Conservation (phyloP, 345 rosid species). For the Brassica incana region DNA sequence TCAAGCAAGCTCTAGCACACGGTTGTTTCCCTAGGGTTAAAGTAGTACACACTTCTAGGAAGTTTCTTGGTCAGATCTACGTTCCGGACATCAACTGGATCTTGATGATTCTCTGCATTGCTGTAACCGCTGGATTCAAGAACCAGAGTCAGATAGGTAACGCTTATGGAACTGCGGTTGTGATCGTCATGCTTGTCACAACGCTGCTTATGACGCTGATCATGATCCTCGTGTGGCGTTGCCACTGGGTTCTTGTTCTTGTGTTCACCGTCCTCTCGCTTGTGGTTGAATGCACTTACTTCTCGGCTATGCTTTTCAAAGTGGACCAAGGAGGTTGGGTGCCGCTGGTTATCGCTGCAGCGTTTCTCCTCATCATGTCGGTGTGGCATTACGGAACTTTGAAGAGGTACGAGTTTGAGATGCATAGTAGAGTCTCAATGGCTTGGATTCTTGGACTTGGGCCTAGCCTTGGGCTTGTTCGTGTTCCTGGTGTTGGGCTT, state of each 20-base stretch:
- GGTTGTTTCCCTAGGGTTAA: constrained; percentile 89
- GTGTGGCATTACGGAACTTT: constrained; percentile 91
- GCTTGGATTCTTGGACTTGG: constrained; percentile 54
- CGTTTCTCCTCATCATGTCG: constrained; percentile 79
- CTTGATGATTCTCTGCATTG: constrained; percentile 80
- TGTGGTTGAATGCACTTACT: constrained; percentile 77
- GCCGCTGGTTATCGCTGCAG: constrained; percentile 75
- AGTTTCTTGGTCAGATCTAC: constrained; percentile 82
- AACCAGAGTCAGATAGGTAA: constrained; percentile 80
- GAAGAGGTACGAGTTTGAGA: constrained; percentile 71
- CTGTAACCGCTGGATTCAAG: constrained; percentile 74
- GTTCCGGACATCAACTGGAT: constrained; percentile 88
- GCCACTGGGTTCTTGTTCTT: constrained; percentile 54
- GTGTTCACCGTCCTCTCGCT: constrained; percentile 67
- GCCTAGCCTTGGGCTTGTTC: constrained; percentile 64
- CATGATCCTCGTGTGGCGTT: constrained; percentile 90
- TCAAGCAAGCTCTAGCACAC: constrained; percentile 86
- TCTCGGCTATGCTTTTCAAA: constrained; percentile 73
- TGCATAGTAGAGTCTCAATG: constrained; percentile 62
- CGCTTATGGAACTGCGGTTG: constrained; percentile 87
- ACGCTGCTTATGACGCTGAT: constrained; percentile 68
- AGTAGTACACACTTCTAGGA: constrained; percentile 80
- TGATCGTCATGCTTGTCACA: constrained; percentile 85
- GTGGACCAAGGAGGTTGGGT: constrained; percentile 88
- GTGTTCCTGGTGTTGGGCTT: constrained; percentile 81